Conservation (phyloP, 768 basidiomycete genomes). For the Symmetrospora coprosmae region DNA sequence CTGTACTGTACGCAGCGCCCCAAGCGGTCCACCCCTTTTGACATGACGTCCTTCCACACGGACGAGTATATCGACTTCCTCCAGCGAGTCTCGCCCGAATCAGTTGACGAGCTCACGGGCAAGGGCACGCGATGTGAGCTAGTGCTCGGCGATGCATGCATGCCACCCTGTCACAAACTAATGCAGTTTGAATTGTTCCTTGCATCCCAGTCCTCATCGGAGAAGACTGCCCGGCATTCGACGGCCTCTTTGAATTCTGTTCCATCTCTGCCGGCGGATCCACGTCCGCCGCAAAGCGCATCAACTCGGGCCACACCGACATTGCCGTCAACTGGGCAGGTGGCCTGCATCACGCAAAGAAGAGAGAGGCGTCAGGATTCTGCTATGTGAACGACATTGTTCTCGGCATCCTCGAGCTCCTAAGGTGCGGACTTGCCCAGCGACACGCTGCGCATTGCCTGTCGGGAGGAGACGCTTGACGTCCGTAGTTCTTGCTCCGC, state of each 20-base stretch:
- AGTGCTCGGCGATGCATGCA: no score
- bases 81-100: conserved; percentile 76
- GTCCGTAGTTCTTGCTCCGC: not conserved
- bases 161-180: no score
- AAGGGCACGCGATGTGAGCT: conserved; percentile 72
- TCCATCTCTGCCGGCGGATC: conserved; percentile 92
- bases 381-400: conserved; percentile 98
- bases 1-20: conserved; percentile 44
- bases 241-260: conserved; percentile 92
- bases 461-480: not conserved
- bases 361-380: conserved; percentile 91
- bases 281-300: conserved; percentile 66
- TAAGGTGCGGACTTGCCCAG: no score
- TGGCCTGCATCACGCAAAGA: conserved; percentile 98
- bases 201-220: conserved; percentile 47
- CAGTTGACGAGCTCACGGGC: conserved; percentile 66
- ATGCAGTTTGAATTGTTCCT: conserved; percentile 14
- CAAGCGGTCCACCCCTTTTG: conserved; percentile 53
- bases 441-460: conserved; percentile 38
- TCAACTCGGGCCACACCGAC: conserved; percentile 64
- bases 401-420: conserved; percentile 77
- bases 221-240: conserved; percentile 92
- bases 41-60: conserved; percentile 89
- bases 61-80: conserved; percentile 97
- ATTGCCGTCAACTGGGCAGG: conserved; percentile 95